Evolutionary conservation across 1,139 yeast species (phyloP).

Genomic region (Suhomyces choctaworum): DNA sequence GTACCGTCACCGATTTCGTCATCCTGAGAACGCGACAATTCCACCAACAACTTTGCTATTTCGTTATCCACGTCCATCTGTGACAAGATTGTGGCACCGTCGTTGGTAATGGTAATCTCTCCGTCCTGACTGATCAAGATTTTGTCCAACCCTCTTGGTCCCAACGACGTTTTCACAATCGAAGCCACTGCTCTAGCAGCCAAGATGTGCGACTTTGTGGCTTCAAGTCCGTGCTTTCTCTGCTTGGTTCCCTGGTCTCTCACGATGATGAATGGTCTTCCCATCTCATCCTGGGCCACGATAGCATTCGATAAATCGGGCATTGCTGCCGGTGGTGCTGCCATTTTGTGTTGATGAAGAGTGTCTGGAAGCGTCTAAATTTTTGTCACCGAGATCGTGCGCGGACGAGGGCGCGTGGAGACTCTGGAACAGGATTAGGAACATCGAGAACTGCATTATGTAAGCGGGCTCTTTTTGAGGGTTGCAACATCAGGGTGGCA

Average conservation of each 20-base stretch:
- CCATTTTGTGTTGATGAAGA: conserved; percentile 2
- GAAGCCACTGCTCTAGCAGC: conserved; percentile 97
- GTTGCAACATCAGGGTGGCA: too few relatives aligned
- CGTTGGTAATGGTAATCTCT: conserved; percentile 96
- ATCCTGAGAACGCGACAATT: conserved; percentile 93
- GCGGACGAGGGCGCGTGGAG: conserved; percentile 1
- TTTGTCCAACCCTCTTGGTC: conserved; percentile 98
- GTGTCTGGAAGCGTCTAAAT: conserved; percentile 1
- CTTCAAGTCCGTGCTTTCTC: conserved; percentile 91
- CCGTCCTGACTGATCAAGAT: conserved; percentile 92
- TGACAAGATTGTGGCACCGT: conserved; percentile 94
- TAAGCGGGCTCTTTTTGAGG: too few relatives aligned
- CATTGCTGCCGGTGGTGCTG: conserved; percentile 50
- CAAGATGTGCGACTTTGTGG: conserved; percentile 89
- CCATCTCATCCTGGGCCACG: conserved; percentile 98
- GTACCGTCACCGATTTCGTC: conserved; percentile 99
- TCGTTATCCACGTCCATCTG: conserved; percentile 97
- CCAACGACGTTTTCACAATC: conserved; percentile 87
- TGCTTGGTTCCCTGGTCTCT: conserved; percentile 95
- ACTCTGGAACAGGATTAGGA: too few relatives aligned
- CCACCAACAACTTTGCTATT: conserved; percentile 93
- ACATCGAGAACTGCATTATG: too few relatives aligned
- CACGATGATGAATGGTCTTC: conserved; percentile 96
- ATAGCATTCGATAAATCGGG: conserved; percentile 97
- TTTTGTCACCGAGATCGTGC: conserved; percentile 5